Evolutionary conservation across 2,329 filamentous ascomycete genomes (phyloP), one percentile per base, ranked within the genome.

Genomic region (Nigrospora oryzae): DNA sequence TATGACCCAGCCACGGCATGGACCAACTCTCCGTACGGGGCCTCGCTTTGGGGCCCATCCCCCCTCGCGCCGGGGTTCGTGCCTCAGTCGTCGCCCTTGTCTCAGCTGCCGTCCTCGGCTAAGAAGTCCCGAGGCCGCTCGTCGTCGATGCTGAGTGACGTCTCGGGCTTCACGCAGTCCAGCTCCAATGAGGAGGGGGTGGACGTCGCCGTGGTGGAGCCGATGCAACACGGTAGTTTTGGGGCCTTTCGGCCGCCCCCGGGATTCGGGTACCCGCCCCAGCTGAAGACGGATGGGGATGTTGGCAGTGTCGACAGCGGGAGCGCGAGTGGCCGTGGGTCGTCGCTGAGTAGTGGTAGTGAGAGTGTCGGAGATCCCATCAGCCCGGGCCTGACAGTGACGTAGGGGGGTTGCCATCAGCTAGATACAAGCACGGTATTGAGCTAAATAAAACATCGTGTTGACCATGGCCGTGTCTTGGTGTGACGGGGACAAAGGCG

Each of bases 161-260:
- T 83, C 3, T 82, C 78, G n/a, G 79, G 79, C 16, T 81, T 83
- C 53, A 84, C 80, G 8, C 77, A 83, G 62, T 78, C 73, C 14
- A 81, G 74, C 52, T 69, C 68, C 40, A 76, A 74, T 38, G 75
- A 75, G 17, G 67, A 70, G 16, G 68, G 66, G 40, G 44, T 45
- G 48, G 45, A 49, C 44, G 52, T 44, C 44, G 51, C 51, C 44
- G 53, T 44, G 45, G 51, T 50, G 36, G 49, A 46, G 42, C 44
- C 53, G 44, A 38, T 43, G 32, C 48, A 49, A 41, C 43, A 42
- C 43, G 48, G 50, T 38, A 38, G 50, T 46, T 49, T 51, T 50
- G 46, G 47, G 51, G 49, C 46, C 50, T 56, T 51, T 39, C 51
- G 45, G 46, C 55, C 46, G 45, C 57, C 49, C 23, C 54, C 47